These are phyloP conservation scores for Scutellaria minor DNA, from an alignment of 257 asterid species.

Conservation along the genomic window DNA sequence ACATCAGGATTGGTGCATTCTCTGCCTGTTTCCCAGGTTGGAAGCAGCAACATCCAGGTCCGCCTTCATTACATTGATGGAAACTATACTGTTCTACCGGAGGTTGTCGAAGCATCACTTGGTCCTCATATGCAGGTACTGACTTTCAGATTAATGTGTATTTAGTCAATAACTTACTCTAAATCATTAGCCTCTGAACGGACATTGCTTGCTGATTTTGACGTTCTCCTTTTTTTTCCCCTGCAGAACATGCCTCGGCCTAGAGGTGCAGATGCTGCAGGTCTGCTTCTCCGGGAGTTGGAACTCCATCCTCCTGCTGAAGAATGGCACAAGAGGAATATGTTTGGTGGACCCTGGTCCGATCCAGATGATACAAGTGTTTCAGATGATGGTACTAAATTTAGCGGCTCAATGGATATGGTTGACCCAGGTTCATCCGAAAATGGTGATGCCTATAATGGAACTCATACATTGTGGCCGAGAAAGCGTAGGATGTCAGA, in stretches of 20 bases:
- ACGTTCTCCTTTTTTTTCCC: conserved; percentile 19
- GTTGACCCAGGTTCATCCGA: conserved; percentile 58
- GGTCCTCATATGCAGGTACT: conserved; percentile 99
- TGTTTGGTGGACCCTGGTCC: conserved; percentile 99
- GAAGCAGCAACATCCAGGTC: conserved; percentile 85
- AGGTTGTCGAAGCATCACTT: conserved; percentile 99
- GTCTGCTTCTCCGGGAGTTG: conserved; percentile 91
- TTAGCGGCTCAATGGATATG: conserved; percentile 58
- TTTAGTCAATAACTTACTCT: conserved; percentile 23
- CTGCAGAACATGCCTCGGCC: conserved; percentile 98
- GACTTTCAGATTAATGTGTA: conserved; percentile 16
- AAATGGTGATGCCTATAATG: conserved; percentile 55
- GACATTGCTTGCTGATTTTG: neutral
- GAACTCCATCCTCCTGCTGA: conserved; percentile 99
- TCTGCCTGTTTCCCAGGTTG: conserved; percentile 96
- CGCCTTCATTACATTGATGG: conserved; percentile 98
- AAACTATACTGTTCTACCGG: conserved; percentile 91
- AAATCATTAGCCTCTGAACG: conserved; percentile 1
- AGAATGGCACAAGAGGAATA: conserved; percentile 98
- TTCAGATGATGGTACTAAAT: conserved; percentile 55
- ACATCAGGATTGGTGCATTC: conserved; percentile 84
- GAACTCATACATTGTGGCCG: conserved; percentile 93
- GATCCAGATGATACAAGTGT: conserved; percentile 67
- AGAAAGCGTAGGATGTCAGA: conserved; percentile 97
- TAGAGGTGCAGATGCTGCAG: conserved; percentile 99